Evolutionary conservation across 106 monocot genomes (phyloP), one percentile per base, ranked within the genome.

Genomic region (Dendrobium catenatum): DNA sequence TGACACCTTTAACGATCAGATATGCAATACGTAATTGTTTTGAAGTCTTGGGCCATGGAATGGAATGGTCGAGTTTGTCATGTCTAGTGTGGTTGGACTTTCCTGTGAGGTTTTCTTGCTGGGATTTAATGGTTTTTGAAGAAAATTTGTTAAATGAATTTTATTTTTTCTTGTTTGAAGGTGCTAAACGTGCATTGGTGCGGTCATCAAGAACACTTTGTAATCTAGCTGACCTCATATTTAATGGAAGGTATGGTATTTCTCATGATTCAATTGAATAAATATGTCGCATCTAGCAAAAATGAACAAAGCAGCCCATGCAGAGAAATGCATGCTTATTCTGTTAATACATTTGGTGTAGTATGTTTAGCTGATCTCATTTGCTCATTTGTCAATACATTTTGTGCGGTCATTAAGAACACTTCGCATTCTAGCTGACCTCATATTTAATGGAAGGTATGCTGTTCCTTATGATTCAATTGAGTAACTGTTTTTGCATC

Each of bases 141-240:
- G 27, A 29, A 29, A 33, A 13, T 77, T 27, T 77, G 26, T 49
- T 44, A 41, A 66, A 24, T 24, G 15, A 8, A n/a, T 8, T 66
- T 26, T 66, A 24, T 24, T 26, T 16, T 22, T 51, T 55, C 18
- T 77, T 51, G 51, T 51, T 51, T 31, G 54, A 42, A 77, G 77
- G 77, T 51, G 26, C 48, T 9, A 77, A 17, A 54, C 48, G 11
- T 51, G 31, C 54, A 29, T 77, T 8, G 15, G 51, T 77, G 26
- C 77, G 11, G 54, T 54, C 54, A 51, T 27, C 77, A 77, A 49
- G 77, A 18, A 77, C 54, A 31, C 26, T 18, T 5, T 33, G 77
- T 54, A 77, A 77, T 77, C 51, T 77, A 13, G 54, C 77, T 55
- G 77, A 77, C 41, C 77, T 51, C 3, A 44, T 77, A 17, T 51